Conservation (phyloP, 495 filamentous ascomycete genomes). For the Tuber magnatum region DNA sequence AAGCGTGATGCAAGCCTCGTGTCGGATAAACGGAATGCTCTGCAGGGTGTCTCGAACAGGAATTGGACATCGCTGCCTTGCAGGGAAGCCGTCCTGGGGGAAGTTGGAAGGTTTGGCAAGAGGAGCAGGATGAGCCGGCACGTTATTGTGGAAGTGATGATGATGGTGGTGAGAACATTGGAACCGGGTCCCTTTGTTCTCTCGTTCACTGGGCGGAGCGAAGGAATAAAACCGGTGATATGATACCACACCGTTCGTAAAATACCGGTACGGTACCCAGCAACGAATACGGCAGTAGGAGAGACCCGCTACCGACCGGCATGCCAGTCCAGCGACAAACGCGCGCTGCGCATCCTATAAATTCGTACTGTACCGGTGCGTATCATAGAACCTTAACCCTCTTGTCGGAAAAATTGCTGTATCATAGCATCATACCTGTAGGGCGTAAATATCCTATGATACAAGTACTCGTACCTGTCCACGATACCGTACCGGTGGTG, state of each 20-base stretch:
- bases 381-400: not conserved
- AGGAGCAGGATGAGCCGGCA: conserved; percentile 16
- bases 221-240: no score
- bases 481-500: not conserved
- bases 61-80: conserved; percentile 11
- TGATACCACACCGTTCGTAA: no score
- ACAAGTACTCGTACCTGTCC: no score
- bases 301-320: not conserved
- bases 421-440: no score
- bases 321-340: not conserved
- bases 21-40: conserved; percentile 25
- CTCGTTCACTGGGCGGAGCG: no score
- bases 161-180: no score
- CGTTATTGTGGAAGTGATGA: conserved; percentile 12
- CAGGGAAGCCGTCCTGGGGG: conserved; percentile 2
- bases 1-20: conserved; percentile 31
- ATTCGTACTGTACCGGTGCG: not conserved
- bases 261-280: no score
- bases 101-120: not conserved
- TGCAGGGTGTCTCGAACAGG: conserved; percentile 18
- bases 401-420: not conserved
- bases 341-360: not conserved
- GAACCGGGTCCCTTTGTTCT: not conserved
- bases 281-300: no score
- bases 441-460: not conserved